Conservation (phyloP, 2,329 filamentous ascomycete genomes). For the Thielaviopsis euricoi region DNA sequence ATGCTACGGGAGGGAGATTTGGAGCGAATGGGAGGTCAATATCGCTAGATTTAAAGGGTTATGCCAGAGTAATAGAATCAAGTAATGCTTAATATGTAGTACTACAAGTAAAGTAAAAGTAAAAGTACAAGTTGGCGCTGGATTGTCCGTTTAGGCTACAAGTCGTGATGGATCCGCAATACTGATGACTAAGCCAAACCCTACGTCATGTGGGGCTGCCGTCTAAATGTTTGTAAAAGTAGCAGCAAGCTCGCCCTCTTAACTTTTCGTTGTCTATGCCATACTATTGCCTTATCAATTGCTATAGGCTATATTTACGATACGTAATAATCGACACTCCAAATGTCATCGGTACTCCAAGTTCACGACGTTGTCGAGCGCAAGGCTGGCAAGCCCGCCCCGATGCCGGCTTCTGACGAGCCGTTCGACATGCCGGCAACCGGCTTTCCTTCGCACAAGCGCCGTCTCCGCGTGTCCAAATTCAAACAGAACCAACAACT, state of each 20-base stretch:
- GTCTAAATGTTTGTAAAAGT: background rate
- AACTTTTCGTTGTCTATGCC: background rate
- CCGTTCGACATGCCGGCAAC: constrained; percentile 33
- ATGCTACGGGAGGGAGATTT: constrained; percentile 5
- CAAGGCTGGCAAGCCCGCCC: constrained; percentile 22
- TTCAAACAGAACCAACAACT: constrained; percentile 56
- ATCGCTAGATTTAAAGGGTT: constrained; percentile 2
- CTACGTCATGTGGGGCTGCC: background rate
- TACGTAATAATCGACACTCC: too few relatives aligned
- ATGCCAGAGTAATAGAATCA: background rate
- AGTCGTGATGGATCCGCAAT: background rate
- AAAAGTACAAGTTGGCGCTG: background rate
- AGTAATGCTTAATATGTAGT: background rate
- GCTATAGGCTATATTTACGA: too few relatives aligned
- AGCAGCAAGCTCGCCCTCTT: background rate
- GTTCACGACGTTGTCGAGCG: constrained; percentile 71
- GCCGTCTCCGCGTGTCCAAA: constrained; percentile 52
- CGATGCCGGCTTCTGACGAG: constrained; percentile 46
- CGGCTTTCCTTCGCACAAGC: constrained; percentile 83
- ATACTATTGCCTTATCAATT: too few relatives aligned
- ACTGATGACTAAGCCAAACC: background rate
- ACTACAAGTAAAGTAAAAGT: too few relatives aligned
- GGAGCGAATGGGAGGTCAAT: constrained; percentile 2
- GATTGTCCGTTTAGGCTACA: too few relatives aligned
- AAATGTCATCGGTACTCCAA: constrained; percentile 27